A percentile compares a stretch with the other conserved stretches of the same genome.
Conservation (phyloP, 148 eudicot species). For the Chenopodium formosanum region DNA sequence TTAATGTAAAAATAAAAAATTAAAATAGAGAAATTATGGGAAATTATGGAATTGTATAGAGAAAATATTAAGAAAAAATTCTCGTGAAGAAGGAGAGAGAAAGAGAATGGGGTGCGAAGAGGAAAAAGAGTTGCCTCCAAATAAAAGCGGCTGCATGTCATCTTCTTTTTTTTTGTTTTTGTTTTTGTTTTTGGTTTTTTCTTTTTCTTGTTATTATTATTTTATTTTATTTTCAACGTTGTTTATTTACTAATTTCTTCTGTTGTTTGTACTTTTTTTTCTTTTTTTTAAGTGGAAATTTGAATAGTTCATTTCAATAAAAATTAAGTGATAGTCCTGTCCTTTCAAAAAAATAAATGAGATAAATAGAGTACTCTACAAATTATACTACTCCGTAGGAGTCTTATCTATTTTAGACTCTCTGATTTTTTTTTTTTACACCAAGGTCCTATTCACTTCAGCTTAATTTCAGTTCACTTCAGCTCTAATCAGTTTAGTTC, state of each 20-base stretch:
- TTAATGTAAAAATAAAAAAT: background rate
- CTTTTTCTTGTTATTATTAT: too few relatives aligned
- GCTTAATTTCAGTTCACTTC: too few relatives aligned
- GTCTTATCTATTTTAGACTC: too few relatives aligned
- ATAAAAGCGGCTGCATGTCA: constrained; percentile 36
- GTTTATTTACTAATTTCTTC: background rate
- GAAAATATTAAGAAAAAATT: constrained; percentile 10
- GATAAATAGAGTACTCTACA: too few relatives aligned
- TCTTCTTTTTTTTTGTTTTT: constrained; percentile 11
- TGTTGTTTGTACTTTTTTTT: background rate
- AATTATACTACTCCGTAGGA: too few relatives aligned
- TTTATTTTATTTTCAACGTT: background rate
- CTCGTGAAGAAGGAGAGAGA: background rate
- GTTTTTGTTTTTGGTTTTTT: too few relatives aligned
- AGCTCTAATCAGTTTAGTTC: too few relatives aligned
- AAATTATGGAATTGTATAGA: background rate
- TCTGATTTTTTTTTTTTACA: too few relatives aligned
- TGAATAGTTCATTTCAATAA: too few relatives aligned
- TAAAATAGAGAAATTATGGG: background rate
- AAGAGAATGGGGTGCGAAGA: background rate
- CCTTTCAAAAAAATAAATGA: background rate
- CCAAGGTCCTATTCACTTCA: too few relatives aligned
- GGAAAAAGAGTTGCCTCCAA: constrained; percentile 8
- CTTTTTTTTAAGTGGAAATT: background rate
- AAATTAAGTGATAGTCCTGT: background rate